phyloP scores from a whole-genome alignment of 768 basidiomycete species.

The Trametes cingulata region DNA sequence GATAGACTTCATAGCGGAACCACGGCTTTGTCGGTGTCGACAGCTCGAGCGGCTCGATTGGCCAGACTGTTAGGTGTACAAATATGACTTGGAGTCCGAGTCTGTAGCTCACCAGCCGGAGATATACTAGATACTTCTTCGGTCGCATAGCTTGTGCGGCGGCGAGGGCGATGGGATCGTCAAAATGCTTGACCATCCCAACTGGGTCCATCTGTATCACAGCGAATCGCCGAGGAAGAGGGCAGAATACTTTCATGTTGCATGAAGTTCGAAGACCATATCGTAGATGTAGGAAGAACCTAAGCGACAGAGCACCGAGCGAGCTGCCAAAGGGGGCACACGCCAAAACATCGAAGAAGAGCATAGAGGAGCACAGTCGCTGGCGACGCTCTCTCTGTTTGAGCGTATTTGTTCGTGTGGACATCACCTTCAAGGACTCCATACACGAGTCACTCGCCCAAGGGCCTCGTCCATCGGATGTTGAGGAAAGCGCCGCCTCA shows the following conservation, averaged over 20 bases:
- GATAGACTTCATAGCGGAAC: background rate
- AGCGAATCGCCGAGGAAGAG: background rate
- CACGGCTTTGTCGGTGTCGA: background rate
- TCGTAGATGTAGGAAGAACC: background rate
- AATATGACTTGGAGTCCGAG: no score
- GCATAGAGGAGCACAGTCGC: no score
- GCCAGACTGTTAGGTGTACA: background rate
- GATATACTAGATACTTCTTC: slow-evolving; percentile 9
- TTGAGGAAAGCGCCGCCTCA: no score
- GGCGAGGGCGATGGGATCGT: background rate
- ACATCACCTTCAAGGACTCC: no score
- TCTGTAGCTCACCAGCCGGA: background rate
- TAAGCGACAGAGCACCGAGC: no score
- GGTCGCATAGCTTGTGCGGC: background rate
- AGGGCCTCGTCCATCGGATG: no score
- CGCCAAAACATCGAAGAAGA: no score
- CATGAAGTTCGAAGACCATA: background rate
- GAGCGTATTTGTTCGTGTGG: background rate
- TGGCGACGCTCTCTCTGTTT: no score
- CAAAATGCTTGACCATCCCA: slow-evolving; percentile 1
- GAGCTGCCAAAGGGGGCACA: no score
- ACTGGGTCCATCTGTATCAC: slow-evolving; percentile 11
- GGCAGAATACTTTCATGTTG: slow-evolving; percentile 1
- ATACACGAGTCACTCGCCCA: no score
- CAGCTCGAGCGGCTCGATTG: background rate